Base-by-base conservation (phyloP, 2,329 filamentous ascomycete genomes). In the Clonostachys chloroleuca region DNA sequence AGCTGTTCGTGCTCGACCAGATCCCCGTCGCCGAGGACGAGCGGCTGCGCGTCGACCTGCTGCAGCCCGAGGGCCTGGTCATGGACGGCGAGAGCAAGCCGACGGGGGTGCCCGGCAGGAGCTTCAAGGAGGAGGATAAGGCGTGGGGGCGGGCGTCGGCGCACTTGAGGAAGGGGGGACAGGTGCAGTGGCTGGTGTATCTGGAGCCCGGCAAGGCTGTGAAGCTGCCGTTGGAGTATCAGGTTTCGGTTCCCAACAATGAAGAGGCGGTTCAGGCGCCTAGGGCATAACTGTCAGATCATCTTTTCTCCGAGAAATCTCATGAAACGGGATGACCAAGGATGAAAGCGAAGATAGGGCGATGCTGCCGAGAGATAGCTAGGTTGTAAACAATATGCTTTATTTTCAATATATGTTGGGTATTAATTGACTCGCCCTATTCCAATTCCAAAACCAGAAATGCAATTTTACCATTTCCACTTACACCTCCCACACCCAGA, bases 21-120 rank as follows among this genome's bases (percentile, higher is more conserved):
- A 66, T 84, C 3, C 82, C 81, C 4, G 67, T 84, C n/a, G 80
- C 74, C 20, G 74, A 84, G 58, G 80, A 84, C 46, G 80, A 83
- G 57, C 66, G 72, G 39, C 63, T 85, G 6, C 66, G 68, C 5
- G 70, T 85, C 8, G 72, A 75, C 2, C 57, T 84, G 34, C 52
- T 72, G 14, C 59, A 63, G 16, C 81, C 82, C 2, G 62, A 61
- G 5, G 78, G 77, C 0, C 52, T 85, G 40, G 55, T 55, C 1
- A 51, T 60, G 4, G 69, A 66, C 1, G 72, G 73, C 2, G 54
- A 66, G 2, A 49, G 56, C 2, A 65, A 77, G 4, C 41, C 55
- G 0, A 60, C 67, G 1, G 74, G 73, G 0, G 54, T 53, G 12
- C 51, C 61, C 8, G 58, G 56, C 3, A 30, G 24, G 24, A 30